Conservation (phyloP, 257 asterid genomes). For the Hygrophila difformis region DNA sequence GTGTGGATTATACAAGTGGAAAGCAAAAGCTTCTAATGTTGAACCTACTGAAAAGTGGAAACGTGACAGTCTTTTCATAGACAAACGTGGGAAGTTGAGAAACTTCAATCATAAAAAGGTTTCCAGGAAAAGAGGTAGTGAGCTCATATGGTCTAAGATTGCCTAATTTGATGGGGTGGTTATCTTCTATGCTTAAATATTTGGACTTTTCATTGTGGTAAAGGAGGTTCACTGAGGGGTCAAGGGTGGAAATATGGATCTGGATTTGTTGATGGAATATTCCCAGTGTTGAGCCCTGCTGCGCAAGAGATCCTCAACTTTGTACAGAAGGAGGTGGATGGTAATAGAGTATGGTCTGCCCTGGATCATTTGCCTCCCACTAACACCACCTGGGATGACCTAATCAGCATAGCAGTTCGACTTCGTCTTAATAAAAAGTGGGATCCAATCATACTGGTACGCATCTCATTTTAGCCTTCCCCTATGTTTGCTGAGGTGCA, state of each 20-base stretch:
- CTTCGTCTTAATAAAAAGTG: slow-evolving; percentile 72
- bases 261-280: slow-evolving; percentile 81
- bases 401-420: slow-evolving; percentile 64
- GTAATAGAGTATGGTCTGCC: slow-evolving; percentile 44
- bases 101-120: slow-evolving; percentile 68
- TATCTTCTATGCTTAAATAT: slow-evolving; percentile 1
- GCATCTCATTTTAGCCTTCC: too few relatives aligned
- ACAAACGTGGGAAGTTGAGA: slow-evolving; percentile 52
- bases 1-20: slow-evolving; percentile 31
- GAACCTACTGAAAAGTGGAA: slow-evolving; percentile 53
- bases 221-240: slow-evolving; percentile 87
- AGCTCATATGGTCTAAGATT: neutral
- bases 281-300: slow-evolving; percentile 77
- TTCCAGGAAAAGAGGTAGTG: slow-evolving; percentile 57
- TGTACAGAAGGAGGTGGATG: slow-evolving; percentile 42
- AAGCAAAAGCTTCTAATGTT: slow-evolving; percentile 13
- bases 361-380: slow-evolving; percentile 60
- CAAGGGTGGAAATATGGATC: slow-evolving; percentile 94
- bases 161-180: neutral
- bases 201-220: slow-evolving; percentile 10
- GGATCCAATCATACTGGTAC: slow-evolving; percentile 62
- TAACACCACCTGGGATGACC: slow-evolving; percentile 70
- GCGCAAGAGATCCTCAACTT: slow-evolving; percentile 60
- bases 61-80: slow-evolving; percentile 55
- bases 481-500: too few relatives aligned